Base-by-base conservation (phyloP, 164 flowering plant species). In the Cinnamomum micranthum region DNA sequence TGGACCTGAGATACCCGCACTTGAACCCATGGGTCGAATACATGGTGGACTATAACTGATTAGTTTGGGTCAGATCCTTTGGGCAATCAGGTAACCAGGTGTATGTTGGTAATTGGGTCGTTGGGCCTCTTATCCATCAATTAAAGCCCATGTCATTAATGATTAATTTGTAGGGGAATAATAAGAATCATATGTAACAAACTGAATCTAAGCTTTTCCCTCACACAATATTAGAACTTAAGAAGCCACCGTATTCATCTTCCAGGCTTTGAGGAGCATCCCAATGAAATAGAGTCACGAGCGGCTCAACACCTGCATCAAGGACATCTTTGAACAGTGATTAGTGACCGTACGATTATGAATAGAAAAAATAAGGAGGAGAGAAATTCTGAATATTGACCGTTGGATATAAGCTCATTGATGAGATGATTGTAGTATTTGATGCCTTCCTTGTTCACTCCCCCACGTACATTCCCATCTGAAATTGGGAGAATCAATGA, bases 241-340 rank as follows among this genome's bases (percentile, higher is more conserved):
- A 66, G 71, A 85, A 86, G n/a, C 94, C 88, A 60, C 81, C 85
- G 69, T 87, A 90, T 47, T 84, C 82, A 35, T 88, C 88, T 74
- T 88, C 80, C 0, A 90, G 80, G n/a, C 82, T 76, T 78, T 88
- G 90, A 2, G 96, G 96, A 65, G 78, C 70, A 77, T 91, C 96
- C 84, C 89, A 88, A 60, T 91, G 96, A 47, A 87, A 88, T 4
- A 91, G 72, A 7, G 93, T 90, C 17, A 86, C 88, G 74, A 83
- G 85, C 3, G 96, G 96, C 63, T 81, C 52, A 58, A 88, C 64
- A 9, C 89, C 93, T 91, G 68, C 58, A 19, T 62, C 68, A 23
- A 19, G 19, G 35, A n/a, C 24, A 19, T 60, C 5, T 60, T 60
- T 23, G 2, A 60, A 60, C n/a, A 0, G 0, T 19, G n/a, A 23